Conservation (phyloP, 176 grass and related monocot genomes). For the Pontederia crassipes region DNA sequence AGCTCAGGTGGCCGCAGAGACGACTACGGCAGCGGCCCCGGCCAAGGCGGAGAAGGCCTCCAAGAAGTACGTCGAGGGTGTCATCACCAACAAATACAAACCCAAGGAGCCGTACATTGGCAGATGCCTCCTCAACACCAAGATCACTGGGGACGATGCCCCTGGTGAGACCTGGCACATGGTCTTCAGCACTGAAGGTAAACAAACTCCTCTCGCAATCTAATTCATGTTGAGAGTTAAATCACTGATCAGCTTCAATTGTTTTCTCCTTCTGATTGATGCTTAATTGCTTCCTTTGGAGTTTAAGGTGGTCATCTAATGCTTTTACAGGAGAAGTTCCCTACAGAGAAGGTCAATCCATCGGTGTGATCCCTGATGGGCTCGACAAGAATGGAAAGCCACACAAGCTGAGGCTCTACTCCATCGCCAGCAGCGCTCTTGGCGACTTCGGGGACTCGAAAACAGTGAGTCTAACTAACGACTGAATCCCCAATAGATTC, state of each 20-base stretch:
- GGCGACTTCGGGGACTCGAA: slow-evolving; percentile 90
- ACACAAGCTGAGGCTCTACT: slow-evolving; percentile 90
- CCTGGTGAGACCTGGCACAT: slow-evolving; percentile 99
- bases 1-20: slow-evolving; percentile 48
- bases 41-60: slow-evolving; percentile 52
- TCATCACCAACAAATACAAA: slow-evolving; percentile 61
- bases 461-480: slow-evolving; percentile 29
- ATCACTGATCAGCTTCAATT: not conserved
- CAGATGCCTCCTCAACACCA: slow-evolving; percentile 89
- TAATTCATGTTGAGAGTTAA: not conserved
- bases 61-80: slow-evolving; percentile 79
- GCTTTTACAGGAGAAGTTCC: slow-evolving; percentile 42
- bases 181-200: slow-evolving; percentile 82
- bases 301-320: not conserved
- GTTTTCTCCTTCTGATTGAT: not conserved
- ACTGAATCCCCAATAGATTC: not conserved
- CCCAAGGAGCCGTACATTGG: slow-evolving; percentile 77
- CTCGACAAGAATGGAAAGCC: slow-evolving; percentile 86
- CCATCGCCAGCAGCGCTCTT: slow-evolving; percentile 88
- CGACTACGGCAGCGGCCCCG: slow-evolving; percentile 17
- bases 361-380: slow-evolving; percentile 74
- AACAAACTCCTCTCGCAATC: not conserved
- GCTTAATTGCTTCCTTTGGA: not conserved
- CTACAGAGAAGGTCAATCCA: slow-evolving; percentile 90
- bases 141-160: slow-evolving; percentile 87